Percentiles rank a stretch among this genome's conserved stretches.
These are phyloP conservation scores for Ambispora gerdemannii DNA, from an alignment of 192 early-diverging fungal species.

Conservation along the genomic window DNA sequence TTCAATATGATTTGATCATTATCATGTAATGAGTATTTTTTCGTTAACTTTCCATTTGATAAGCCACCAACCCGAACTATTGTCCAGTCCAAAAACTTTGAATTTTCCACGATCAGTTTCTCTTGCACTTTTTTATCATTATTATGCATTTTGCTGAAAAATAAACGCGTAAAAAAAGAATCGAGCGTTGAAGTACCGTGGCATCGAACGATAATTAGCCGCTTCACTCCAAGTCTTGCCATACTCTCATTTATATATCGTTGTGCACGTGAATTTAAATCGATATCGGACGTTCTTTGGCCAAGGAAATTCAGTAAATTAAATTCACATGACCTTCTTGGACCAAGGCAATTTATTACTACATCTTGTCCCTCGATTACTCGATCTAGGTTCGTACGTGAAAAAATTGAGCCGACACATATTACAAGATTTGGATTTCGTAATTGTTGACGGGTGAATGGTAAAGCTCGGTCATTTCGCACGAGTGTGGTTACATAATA, in stretches of 20 bases:
- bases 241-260: neutral
- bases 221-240: conserved; percentile 27
- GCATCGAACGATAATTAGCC: conserved; percentile 38
- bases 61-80: conserved; percentile 39
- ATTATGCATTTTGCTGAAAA: conserved; percentile 39
- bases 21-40: conserved; percentile 31
- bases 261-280: neutral
- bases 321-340: conserved; percentile 19
- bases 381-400: conserved; percentile 35
- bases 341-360: conserved; percentile 41
- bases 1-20: conserved; percentile 34
- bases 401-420: conserved; percentile 36
- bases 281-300: neutral
- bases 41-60: conserved; percentile 36
- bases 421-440: conserved; percentile 42
- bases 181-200: conserved; percentile 36
- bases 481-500: conserved; percentile 43
- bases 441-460: conserved; percentile 30
- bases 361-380: conserved; percentile 44
- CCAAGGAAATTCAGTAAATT: too few species aligned
- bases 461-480: conserved; percentile 32
- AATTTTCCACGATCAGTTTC: conserved; percentile 37
- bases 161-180: conserved; percentile 33
- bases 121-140: conserved; percentile 42
- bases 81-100: conserved; percentile 39